phyloP scores from a whole-genome alignment of 805 yeast genomes.

The Candida pini region DNA sequence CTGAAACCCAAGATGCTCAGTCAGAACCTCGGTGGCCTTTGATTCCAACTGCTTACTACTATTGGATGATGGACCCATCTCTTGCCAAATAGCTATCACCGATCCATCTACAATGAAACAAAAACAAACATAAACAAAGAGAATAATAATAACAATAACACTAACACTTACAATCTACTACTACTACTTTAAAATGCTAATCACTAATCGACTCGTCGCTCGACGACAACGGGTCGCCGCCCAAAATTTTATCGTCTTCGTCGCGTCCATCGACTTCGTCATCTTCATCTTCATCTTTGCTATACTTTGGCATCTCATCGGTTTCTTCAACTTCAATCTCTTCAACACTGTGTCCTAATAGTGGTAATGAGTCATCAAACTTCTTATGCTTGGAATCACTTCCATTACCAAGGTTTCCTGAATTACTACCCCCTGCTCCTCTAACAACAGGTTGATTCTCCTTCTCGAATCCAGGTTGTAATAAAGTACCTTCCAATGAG shows the following conservation, averaged over 20 bases:
- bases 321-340: conserved; percentile 12
- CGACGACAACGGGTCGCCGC: conserved; percentile 19
- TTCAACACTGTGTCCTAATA: conserved; percentile 2
- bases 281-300: conserved; percentile 12
- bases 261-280: conserved; percentile 19
- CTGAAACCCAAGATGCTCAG: conserved; percentile 83
- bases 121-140: too few relatives aligned
- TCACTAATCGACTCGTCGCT: conserved; percentile 15
- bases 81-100: too few relatives aligned
- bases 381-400: conserved; percentile 32
- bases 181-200: neutral
- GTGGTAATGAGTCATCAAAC: conserved; percentile 26
- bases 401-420: too few relatives aligned
- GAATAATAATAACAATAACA: too few relatives aligned
- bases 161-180: too few relatives aligned
- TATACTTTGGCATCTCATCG: conserved; percentile 21
- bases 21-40: conserved; percentile 44
- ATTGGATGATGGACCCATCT: too few relatives aligned
- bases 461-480: conserved; percentile 50
- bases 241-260: conserved; percentile 23
- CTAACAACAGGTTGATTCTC: conserved; percentile 48
- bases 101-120: too few relatives aligned
- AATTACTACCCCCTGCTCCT: too few relatives aligned
- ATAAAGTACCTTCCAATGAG: conserved; percentile 82
- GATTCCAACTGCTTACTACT: too few relatives aligned